These are phyloP conservation scores for Eutrema yunnanense DNA, from an alignment of 345 rosid species.

Conservation along the genomic window DNA sequence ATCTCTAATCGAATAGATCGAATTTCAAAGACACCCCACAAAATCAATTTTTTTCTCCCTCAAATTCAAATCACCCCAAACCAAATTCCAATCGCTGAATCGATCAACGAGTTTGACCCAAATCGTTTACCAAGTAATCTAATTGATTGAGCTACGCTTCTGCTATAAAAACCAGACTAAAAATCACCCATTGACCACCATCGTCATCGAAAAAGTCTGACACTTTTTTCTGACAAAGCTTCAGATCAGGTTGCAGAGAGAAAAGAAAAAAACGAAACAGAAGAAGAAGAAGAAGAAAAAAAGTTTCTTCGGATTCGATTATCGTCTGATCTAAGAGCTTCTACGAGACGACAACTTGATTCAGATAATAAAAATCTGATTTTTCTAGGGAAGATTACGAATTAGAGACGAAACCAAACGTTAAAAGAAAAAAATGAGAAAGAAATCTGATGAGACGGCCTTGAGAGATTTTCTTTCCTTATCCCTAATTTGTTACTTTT, in stretches of 20 bases:
- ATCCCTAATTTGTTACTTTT: conserved; percentile 12
- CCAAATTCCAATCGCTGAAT: background rate
- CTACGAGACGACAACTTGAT: conserved; percentile 4
- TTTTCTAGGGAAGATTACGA: conserved; percentile 7
- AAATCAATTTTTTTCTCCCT: too few species aligned
- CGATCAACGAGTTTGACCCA: conserved; percentile 7
- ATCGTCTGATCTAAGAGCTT: conserved; percentile 7
- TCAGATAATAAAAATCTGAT: background rate
- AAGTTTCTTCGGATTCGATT: conserved; percentile 11
- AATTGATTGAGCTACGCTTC: conserved; percentile 6
- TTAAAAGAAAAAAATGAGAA: background rate
- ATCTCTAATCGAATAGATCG: conserved; percentile 7
- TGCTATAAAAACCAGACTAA: background rate
- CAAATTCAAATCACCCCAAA: background rate
- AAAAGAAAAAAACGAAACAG: background rate
- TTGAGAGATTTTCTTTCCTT: conserved; percentile 15
- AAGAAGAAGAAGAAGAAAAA: background rate
- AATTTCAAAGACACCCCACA: background rate
- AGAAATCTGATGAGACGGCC: conserved; percentile 15
- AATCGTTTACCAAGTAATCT: conserved; percentile 8
- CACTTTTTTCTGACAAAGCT: conserved; percentile 16
- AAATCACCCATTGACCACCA: conserved; percentile 8
- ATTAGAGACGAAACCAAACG: conserved; percentile 15
- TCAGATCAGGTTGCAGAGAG: conserved; percentile 16
- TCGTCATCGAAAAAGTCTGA: background rate